Conservation (phyloP, 2,329 filamentous ascomycete species). For the Penicillium hordei region DNA sequence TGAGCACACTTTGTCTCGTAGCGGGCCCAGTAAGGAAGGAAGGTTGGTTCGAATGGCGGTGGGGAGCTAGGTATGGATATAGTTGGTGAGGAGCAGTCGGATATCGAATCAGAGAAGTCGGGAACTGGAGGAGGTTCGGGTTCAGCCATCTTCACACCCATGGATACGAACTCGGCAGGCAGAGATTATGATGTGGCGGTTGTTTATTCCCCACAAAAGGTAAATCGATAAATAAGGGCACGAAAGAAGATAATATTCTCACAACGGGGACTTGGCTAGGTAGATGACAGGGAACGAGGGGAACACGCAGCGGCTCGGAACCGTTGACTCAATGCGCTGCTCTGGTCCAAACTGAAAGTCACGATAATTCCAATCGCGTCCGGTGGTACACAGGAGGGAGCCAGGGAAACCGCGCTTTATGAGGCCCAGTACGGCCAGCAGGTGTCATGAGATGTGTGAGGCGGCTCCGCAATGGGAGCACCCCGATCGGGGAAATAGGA, state of each 20-base stretch:
- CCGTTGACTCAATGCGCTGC: constrained; percentile 2
- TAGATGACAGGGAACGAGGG: constrained; percentile 3
- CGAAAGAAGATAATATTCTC: constrained; percentile 12
- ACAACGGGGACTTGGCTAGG: constrained; percentile 8
- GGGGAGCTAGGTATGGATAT: background rate
- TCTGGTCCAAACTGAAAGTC: constrained; percentile 18
- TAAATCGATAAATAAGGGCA: constrained; percentile 1
- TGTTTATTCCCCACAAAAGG: constrained; percentile 7
- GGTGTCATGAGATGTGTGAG: constrained; percentile 22
- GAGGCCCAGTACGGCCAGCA: constrained; percentile 10
- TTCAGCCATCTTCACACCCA: constrained; percentile 31
- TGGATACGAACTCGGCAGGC: constrained; percentile 3
- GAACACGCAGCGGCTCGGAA: constrained; percentile 3
- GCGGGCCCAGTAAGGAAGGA: constrained; percentile 43
- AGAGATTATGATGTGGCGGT: background rate
- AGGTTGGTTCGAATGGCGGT: constrained; percentile 21
- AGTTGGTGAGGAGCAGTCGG: constrained; percentile 10
- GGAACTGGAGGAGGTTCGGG: constrained; percentile 27
- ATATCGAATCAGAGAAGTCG: constrained; percentile 14
- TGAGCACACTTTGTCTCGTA: constrained; percentile 40
- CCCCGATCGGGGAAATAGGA: constrained; percentile 8
- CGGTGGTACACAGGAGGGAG: constrained; percentile 16
- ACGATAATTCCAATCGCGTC: constrained; percentile 17
- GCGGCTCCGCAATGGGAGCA: constrained; percentile 20
- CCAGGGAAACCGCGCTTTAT: constrained; percentile 10